Evolutionary conservation across 2,329 filamentous ascomycete species (phyloP).

Genomic region (Stachybotrys echinatus): DNA sequence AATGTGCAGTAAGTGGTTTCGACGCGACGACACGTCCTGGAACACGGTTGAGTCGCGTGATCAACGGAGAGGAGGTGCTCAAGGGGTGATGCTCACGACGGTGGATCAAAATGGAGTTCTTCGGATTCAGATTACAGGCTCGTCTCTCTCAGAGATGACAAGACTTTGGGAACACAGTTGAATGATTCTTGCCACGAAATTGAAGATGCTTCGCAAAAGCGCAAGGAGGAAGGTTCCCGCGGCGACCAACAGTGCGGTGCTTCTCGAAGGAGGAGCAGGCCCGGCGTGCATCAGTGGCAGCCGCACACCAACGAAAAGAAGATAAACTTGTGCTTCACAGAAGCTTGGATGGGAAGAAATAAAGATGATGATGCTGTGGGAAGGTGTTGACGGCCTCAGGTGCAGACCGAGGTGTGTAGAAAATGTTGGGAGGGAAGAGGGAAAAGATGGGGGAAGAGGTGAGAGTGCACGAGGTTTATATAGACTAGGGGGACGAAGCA

Average conservation of each 20-base stretch:
- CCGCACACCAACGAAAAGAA: neutral
- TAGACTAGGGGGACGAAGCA: neutral
- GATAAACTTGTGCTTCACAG: neutral
- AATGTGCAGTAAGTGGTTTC: too few relatives aligned
- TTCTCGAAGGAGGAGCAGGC: neutral
- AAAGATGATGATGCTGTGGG: neutral
- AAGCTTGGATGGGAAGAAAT: neutral
- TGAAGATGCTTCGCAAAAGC: neutral
- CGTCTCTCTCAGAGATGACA: neutral
- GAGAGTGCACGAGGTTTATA: neutral
- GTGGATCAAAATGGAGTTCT: too few relatives aligned
- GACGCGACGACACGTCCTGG: too few relatives aligned
- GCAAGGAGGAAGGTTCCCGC: neutral
- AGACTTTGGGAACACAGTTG: neutral
- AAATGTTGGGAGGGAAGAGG: neutral
- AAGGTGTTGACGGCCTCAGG: neutral
- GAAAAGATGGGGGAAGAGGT: neutral
- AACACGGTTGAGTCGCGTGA: too few relatives aligned
- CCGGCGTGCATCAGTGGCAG: neutral
- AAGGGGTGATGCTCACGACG: too few relatives aligned
- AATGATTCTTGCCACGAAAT: neutral
- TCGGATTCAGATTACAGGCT: neutral
- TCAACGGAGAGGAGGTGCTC: too few relatives aligned
- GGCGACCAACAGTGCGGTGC: neutral
- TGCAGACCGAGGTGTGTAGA: neutral